Evolutionary conservation across 768 basidiomycete genomes (phyloP).

Genomic region (Sistotremastrum niveocremeum): DNA sequence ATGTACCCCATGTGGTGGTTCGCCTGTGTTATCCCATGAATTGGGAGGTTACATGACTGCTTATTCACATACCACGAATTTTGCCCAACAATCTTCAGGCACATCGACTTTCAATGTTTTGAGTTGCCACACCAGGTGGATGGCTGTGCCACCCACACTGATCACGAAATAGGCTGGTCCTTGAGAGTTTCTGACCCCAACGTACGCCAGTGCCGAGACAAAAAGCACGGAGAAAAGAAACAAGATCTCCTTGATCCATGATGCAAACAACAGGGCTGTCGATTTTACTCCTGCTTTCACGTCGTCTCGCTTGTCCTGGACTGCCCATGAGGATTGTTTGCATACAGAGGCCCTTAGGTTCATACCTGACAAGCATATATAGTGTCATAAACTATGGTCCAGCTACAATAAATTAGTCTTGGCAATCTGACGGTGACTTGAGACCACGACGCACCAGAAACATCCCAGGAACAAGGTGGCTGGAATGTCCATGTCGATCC

Average conservation of each 20-base stretch:
- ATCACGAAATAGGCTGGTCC: conserved; percentile 5
- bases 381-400: conserved; percentile 38
- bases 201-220: conserved; percentile 12
- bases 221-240: conserved; percentile 22
- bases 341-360: neutral
- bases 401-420: conserved; percentile 8
- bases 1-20: no score
- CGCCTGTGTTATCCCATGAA: no score
- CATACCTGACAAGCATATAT: conserved; percentile 41
- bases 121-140: conserved; percentile 14
- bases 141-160: conserved; percentile 9
- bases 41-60: no score
- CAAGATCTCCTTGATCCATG: conserved; percentile 29
- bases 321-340: neutral
- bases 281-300: conserved; percentile 45
- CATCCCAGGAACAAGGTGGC: neutral
- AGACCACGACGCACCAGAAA: conserved; percentile 3
- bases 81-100: conserved; percentile 9
- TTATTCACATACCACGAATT: conserved; percentile 1
- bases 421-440: neutral
- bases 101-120: conserved; percentile 10
- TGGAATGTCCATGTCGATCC: conserved; percentile 2
- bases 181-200: conserved; percentile 17
- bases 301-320: conserved; percentile 41
- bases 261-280: conserved; percentile 46